These are phyloP conservation scores for Plasmodium coatneyi DNA, from an alignment of 169 alveolate species.

Conservation along the genomic window DNA sequence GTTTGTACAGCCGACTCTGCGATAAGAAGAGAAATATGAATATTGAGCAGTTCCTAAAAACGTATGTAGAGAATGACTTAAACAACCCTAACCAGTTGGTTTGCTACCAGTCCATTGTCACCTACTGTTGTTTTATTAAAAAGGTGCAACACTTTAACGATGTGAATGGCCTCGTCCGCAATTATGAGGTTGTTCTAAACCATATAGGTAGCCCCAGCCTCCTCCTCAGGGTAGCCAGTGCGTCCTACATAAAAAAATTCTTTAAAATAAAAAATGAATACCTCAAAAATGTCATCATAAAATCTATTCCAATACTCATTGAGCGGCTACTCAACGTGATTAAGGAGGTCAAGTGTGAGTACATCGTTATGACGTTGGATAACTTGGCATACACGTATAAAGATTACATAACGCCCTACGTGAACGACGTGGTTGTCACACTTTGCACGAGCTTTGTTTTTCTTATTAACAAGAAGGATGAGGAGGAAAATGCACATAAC, in stretches of 20 bases:
- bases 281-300: conserved; percentile 36
- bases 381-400: conserved; percentile 61
- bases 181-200: conserved; percentile 46
- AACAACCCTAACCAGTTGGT: conserved; percentile 47
- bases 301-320: conserved; percentile 50
- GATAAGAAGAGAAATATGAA: conserved; percentile 73
- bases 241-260: conserved; percentile 62
- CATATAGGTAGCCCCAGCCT: conserved; percentile 54
- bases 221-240: conserved; percentile 64
- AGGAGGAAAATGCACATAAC: conserved; percentile 4
- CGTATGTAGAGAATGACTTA: conserved; percentile 60
- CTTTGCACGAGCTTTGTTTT: conserved; percentile 54
- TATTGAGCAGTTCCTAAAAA: conserved; percentile 55
- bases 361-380: conserved; percentile 72
- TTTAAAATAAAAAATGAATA: conserved; percentile 53
- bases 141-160: conserved; percentile 28
- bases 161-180: conserved; percentile 23
- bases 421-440: conserved; percentile 54
- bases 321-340: conserved; percentile 60
- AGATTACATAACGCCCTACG: conserved; percentile 66
- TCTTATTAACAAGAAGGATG: conserved; percentile 47
- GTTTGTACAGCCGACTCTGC: conserved; percentile 44
- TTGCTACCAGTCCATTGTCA: conserved; percentile 65
- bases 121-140: conserved; percentile 62
- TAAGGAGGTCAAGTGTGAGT: conserved; percentile 63